Evolutionary conservation across 495 filamentous ascomycete species (phyloP), one percentile per base, ranked within the genome.

Genomic region (Aspergillus bridgeri): DNA sequence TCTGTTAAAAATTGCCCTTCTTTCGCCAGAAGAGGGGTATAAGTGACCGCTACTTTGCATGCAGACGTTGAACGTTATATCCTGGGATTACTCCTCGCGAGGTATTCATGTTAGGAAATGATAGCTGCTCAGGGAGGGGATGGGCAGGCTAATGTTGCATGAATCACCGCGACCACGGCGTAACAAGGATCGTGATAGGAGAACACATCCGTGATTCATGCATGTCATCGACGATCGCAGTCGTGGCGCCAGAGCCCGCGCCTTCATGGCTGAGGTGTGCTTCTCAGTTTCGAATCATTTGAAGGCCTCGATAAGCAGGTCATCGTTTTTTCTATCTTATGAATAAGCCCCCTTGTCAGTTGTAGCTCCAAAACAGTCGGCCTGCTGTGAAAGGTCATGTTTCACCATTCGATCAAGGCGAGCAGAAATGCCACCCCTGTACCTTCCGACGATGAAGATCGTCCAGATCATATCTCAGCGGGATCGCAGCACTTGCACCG

Each of bases 401-500:
- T 13, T 38, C 33, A 13, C 13, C 3, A 15, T 15, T 38, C 33
- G 2, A 38, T 38, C 9, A 38, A 38, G 13, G 33, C 33, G 2
- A 38, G 33, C 33, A 13, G 17, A 3, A 15, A 38, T 38, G 33
- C 33, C 11, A 38, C 33, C 3, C 33, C 33, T 1, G 33, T 38
- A 3, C 33, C 33, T 13, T 38, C 33, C 17, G 33, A 38, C 2
- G 33, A 38, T 1, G 3, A 29, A 50, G 22, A 22, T 23, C 20
- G 19, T 15, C 8, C 44, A 13, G 51, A 57, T 47, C 55, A 45
- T 19, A 56, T 68, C 46, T 65, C 63, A 1, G 64, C 69, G 38
- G 69, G 71, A 5, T 72, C 71, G 15, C 56, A 74, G 48, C 49
- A 69, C 24, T 66, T 72, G 6, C 78, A 84, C 29, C 80, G 84